A percentile compares a stretch with the other conserved stretches of the same genome.
phyloP scores from a whole-genome alignment of 768 basidiomycete genomes.

The Mycena rosella region DNA sequence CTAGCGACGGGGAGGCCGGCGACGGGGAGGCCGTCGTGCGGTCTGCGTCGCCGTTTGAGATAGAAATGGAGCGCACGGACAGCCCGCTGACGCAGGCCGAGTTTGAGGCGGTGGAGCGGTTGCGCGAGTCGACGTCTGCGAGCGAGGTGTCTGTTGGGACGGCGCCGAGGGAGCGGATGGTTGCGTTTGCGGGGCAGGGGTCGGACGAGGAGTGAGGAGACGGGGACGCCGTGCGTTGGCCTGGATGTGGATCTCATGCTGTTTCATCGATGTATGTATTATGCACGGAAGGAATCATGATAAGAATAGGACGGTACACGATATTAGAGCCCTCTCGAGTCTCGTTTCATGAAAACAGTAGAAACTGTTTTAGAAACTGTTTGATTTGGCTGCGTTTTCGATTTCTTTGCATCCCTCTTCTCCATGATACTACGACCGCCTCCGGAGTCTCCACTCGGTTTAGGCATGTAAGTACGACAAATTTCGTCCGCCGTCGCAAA shows the following conservation, averaged over 20 bases:
- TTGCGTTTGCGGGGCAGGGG: slow-evolving; percentile 17
- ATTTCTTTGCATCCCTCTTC: too few relatives aligned
- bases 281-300: neutral
- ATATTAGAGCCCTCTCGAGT: too few relatives aligned
- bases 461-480: too few relatives aligned
- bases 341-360: too few relatives aligned
- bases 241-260: neutral
- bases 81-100: slow-evolving; percentile 36
- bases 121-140: slow-evolving; percentile 16
- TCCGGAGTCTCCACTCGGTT: too few relatives aligned
- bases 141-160: slow-evolving; percentile 31
- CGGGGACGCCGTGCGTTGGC: neutral
- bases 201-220: slow-evolving; percentile 13
- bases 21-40: slow-evolving; percentile 31
- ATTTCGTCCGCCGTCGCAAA: too few relatives aligned
- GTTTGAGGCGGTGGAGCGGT: slow-evolving; percentile 31
- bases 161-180: slow-evolving; percentile 24
- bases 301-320: too few relatives aligned
- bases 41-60: slow-evolving; percentile 34
- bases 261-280: slow-evolving; percentile 26
- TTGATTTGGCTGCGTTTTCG: too few relatives aligned
- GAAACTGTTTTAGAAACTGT: too few relatives aligned
- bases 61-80: slow-evolving; percentile 35
- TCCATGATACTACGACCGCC: too few relatives aligned
- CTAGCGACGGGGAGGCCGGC: slow-evolving; percentile 21